Base-by-base conservation (phyloP, 2,329 filamentous ascomycete species). In the Cercospora sp. region DNA sequence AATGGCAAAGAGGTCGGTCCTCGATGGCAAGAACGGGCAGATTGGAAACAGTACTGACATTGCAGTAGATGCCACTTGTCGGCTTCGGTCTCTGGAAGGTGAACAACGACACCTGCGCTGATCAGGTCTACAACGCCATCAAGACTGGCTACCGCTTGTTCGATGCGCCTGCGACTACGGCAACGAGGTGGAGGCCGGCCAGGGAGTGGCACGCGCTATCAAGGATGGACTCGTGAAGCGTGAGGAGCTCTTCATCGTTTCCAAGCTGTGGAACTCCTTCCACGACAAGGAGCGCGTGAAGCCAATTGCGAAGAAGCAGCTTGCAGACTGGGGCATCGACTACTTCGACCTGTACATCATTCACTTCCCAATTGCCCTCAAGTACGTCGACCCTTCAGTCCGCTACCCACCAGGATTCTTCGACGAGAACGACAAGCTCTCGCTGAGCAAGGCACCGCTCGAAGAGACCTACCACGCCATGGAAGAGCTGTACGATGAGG, bases 221-320 rank as follows among this genome's bases (percentile, higher is more conserved):
- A 86, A 90, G 77, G 92, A 95, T 9, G 91, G 91, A 53, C 80
- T 94, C 67, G 91, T 94, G 74, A 93, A 90, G 84, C 90, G 92
- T 69, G 88, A 91, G 81, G 92, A 97, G 26, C 90, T 97, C 79
- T 97, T 97, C 87, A 89, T 97, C 78, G 91, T 94, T 72, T 93
- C 90, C 81, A 97, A 97, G 85, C 90, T 97, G 93, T 63, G 69
- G 69, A 93, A 94, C 84, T 90, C 89, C 73, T 97, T 93, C 87
- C 92, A 97, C 85, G 90, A 94, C 76, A 85, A 85, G 74, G 89
- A 94, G 74, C 86, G 87, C 74, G 91, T 94, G 70, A 88, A 90
- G 81, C 89, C 89, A 67, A 93, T 95, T 78, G 86, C 85, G 81
- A 88, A 88, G 80, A 90, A 89, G 78, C 91, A 94, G 82, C 88